These are phyloP conservation scores for Aspergillus eucalypticola DNA, from an alignment of 2,329 filamentous ascomycete genomes.

Conservation along the genomic window DNA sequence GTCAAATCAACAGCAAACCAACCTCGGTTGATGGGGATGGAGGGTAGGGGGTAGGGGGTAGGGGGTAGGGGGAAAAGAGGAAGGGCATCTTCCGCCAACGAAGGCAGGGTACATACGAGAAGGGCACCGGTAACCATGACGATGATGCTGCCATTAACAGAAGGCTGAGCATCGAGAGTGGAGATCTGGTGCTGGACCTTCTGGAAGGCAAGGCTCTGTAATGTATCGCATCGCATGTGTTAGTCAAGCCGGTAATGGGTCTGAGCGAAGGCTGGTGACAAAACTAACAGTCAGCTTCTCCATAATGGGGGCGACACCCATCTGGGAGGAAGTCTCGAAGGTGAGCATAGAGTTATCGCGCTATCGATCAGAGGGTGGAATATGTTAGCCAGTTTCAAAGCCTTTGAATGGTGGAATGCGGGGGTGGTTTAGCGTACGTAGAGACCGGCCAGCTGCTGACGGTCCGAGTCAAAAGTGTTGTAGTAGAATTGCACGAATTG, in stretches of 20 bases:
- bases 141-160: slow-evolving; percentile 69
- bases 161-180: slow-evolving; percentile 82
- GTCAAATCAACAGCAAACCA: not conserved
- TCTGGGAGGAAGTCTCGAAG: slow-evolving; percentile 72
- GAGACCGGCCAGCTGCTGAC: slow-evolving; percentile 65
- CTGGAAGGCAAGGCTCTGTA: slow-evolving; percentile 73
- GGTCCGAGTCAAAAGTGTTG: slow-evolving; percentile 76
- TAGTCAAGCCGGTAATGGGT: not conserved
- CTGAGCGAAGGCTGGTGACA: not conserved
- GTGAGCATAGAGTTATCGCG: slow-evolving; percentile 87
- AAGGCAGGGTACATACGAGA: slow-evolving; percentile 58
- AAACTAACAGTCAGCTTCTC: slow-evolving; percentile 76
- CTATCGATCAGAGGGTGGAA: slow-evolving; percentile 47
- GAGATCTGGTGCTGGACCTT: slow-evolving; percentile 76
- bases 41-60: too few relatives aligned
- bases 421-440: slow-evolving; percentile 79
- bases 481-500: slow-evolving; percentile 93
- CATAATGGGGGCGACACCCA: slow-evolving; percentile 67
- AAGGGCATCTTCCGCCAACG: not conserved
- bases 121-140: slow-evolving; percentile 88
- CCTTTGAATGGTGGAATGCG: too few relatives aligned
- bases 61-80: too few relatives aligned
- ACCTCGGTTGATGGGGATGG: too few relatives aligned
- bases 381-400: too few relatives aligned
- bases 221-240: slow-evolving; percentile 7